Base-by-base conservation (phyloP, 2,329 filamentous ascomycete species). In the Aspergillus japonicus region DNA sequence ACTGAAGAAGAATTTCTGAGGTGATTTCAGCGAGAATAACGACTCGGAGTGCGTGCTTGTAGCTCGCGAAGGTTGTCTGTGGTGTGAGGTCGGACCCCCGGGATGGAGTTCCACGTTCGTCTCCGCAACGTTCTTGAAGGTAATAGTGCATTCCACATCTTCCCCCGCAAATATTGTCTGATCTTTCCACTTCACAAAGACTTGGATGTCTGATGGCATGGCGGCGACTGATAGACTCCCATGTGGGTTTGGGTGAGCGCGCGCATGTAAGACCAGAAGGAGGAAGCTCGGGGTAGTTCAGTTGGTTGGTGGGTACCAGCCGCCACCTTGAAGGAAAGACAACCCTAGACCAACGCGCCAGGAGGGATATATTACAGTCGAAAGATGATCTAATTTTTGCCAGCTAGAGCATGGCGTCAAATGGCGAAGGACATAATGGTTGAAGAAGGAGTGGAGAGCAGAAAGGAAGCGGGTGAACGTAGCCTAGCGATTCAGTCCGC, bases 131-230 rank as follows among this genome's bases (percentile, higher is more conserved):
- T 99, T 99, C 78, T 90, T 94, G 80, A 99, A 99, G 54, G 91
- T 97, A 75, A 99, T 96, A 67, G 89, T 92, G 78, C 95, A 98
- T 79, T 93, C 91, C 72, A 98, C 86, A 72, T 96, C 90, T 82
- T 99, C 95, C 77, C 95, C 95, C 59, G 95, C 91, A 79, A 98
- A 99, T 70, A 99, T 91, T 63, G 91, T 93, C 76, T 94, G 88
- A 73, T 96, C 91, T 75, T 92, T 89, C 90, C 94, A 99, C 80
- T 89, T 88, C 76, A 99, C 91, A 76, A 94, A 96, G 77, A 97
- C 94, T 76, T 93, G 90, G 75, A 99, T 92, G 81, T 96, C 94
- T 78, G 83, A 85, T 73, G 80, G 78, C 75, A 81, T 81, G 63
- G 73, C 73, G 73, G 71, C 63, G 51, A 65, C 63, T 62, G 67